A percentile compares a stretch with the other conserved stretches of the same genome.
Evolutionary conservation across 148 eudicot species (phyloP).

Genomic region (Heliosperma pusillum): DNA sequence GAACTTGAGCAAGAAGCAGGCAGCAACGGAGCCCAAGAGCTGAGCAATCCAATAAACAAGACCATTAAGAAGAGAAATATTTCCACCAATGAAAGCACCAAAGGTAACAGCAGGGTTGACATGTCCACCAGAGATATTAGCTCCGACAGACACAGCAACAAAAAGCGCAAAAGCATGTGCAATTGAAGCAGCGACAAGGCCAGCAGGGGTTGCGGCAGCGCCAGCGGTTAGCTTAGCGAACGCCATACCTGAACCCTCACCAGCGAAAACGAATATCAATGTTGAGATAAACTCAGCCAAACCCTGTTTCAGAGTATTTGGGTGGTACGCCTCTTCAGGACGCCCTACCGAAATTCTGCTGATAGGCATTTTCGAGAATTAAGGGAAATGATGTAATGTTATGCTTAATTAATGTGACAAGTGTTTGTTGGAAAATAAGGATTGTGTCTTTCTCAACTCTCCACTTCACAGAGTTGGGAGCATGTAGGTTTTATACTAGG

Average conservation of each 20-base stretch:
- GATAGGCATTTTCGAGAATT: conserved; percentile 29
- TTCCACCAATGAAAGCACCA: conserved; percentile 53
- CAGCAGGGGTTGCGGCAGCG: conserved; percentile 45
- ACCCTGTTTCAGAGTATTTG: conserved; percentile 36
- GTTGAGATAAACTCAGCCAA: conserved; percentile 48
- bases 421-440: no score
- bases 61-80: conserved; percentile 44
- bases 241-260: conserved; percentile 54
- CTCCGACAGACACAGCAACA: conserved; percentile 50
- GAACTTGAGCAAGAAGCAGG: conserved; percentile 51
- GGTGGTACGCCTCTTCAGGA: conserved; percentile 33
- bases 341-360: conserved; percentile 27
- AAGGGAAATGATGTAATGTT: no score
- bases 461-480: conserved; percentile 17
- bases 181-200: conserved; percentile 44
- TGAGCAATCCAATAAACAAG: conserved; percentile 58
- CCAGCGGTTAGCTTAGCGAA: conserved; percentile 40
- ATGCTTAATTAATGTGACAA: not conserved
- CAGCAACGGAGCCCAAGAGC: conserved; percentile 37
- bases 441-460: not conserved
- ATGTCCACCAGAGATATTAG: conserved; percentile 62
- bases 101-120: conserved; percentile 63
- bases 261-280: conserved; percentile 45
- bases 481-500: not conserved
- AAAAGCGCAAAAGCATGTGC: conserved; percentile 52